Base-by-base conservation (phyloP, 78 protist genomes). In the Diacronema lutheri region DNA sequence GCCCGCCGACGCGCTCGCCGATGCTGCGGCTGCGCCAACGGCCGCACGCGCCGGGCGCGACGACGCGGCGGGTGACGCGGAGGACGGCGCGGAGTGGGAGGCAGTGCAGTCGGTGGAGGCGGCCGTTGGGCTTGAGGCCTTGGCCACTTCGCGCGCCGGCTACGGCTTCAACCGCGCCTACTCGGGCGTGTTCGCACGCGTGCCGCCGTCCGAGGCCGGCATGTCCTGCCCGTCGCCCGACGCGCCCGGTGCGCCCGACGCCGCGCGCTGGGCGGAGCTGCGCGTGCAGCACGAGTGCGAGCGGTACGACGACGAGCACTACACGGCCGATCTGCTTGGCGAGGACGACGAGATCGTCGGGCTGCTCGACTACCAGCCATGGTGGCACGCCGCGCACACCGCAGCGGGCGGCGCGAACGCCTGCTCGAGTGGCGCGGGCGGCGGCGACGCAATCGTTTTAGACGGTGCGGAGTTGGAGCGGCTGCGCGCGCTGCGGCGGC, bases 81-180 rank as follows among this genome's bases (percentile, higher is more conserved):
- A 68, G 11, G 50, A 26, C 46, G 76, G 46, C 16, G 50, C 14
- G 5, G 76, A 68, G 4, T 1, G 25, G 46, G 41, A 41, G 58
- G 79, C 7, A 7, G 50, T 9, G 50, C 50, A 44, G 50, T 41
- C 5, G 41, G 12, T 5, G 66, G 83, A 1, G 29, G 50, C 1
- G 50, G 14, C 33, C 29, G 73, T 65, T n/a, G 76, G 20, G 33
- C 78, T 16, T 20, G 58, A 31, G 33, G 44, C 19, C 5, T 57
- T n/a, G 79, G 66, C 38, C 38, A 60, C 25, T 40, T 9, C 38
- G 44, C 14, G 33, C 50, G 31, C 4, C 12, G 33, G 31, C 26
- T 81, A 81, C 61, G 85, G 85, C 41, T 81, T 81, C 62, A 33
- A 81, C 76, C 35, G 13, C 41, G 25, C 41, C 29, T 33, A 73